phyloP scores from a whole-genome alignment of 441 rosid genomes.

The Daphne laureola region DNA sequence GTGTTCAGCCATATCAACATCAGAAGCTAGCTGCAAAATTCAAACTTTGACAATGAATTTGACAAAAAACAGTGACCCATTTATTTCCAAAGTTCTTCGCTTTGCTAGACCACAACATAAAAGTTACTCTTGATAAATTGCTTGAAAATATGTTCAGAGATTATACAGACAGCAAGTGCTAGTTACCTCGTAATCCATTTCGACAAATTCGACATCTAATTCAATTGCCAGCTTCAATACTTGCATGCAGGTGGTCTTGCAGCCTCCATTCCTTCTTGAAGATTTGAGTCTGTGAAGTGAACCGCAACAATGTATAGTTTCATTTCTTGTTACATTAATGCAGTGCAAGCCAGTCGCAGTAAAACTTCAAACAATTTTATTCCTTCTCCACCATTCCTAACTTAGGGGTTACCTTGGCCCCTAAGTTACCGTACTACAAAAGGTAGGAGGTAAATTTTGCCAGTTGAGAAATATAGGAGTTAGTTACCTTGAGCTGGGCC shows the following conservation, averaged over 20 bases:
- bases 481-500: too few species aligned
- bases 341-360: not conserved
- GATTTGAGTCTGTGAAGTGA: conserved; percentile 15
- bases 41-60: conserved; percentile 18
- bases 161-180: too few species aligned
- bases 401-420: too few species aligned
- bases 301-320: too few species aligned
- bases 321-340: too few species aligned
- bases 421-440: too few species aligned
- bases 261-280: conserved; percentile 13
- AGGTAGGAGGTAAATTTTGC: too few species aligned
- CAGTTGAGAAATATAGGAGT: too few species aligned
- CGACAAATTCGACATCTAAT: conserved; percentile 32
- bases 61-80: not conserved
- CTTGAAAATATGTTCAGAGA: too few species aligned
- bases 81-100: not conserved
- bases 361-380: not conserved
- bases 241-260: conserved; percentile 19
- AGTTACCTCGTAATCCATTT: conserved; percentile 36
- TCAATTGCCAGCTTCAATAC: conserved; percentile 27
- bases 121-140: not conserved
- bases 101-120: not conserved
- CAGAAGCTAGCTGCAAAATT: conserved; percentile 25
- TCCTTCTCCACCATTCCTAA: not conserved
- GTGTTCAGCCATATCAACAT: conserved; percentile 17